Evolutionary conservation across 2,329 filamentous ascomycete species (phyloP).

Genomic region (Trichoderma semiorbis): DNA sequence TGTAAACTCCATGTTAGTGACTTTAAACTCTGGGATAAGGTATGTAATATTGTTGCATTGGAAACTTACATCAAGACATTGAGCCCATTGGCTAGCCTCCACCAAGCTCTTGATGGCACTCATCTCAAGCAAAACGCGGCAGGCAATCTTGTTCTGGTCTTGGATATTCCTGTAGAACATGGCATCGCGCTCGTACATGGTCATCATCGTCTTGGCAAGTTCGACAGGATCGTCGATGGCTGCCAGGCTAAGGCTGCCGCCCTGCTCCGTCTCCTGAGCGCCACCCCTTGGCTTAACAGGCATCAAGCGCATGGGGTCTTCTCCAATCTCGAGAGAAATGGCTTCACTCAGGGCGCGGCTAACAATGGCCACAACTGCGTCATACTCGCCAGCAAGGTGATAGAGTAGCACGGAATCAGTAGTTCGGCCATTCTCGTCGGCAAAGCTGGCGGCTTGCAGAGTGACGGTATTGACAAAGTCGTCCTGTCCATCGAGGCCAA

Average conservation of each 20-base stretch:
- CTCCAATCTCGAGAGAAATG: constrained; percentile 79
- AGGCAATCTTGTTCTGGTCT: constrained; percentile 55
- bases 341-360: constrained; percentile 88
- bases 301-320: constrained; percentile 73
- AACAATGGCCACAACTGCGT: constrained; percentile 86
- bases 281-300: constrained; percentile 69
- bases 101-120: constrained; percentile 58
- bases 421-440: constrained; percentile 88
- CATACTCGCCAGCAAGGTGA: constrained; percentile 91
- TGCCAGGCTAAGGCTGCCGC: constrained; percentile 59
- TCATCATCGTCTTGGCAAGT: constrained; percentile 59
- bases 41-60: not conserved
- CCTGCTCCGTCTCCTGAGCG: constrained; percentile 35
- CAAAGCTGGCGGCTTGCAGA: constrained; percentile 83
- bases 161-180: constrained; percentile 59
- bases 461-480: constrained; percentile 92
- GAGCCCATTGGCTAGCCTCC: constrained; percentile 53
- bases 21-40: not conserved
- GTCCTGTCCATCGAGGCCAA: constrained; percentile 73
- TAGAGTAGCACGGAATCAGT: constrained; percentile 94
- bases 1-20: constrained; percentile 31
- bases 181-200: constrained; percentile 58
- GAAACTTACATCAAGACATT: constrained; percentile 55
- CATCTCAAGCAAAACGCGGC: constrained; percentile 57
- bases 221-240: constrained; percentile 59